Evolutionary conservation across 331 rosid species (phyloP).

Genomic region (Malus hybrid): DNA sequence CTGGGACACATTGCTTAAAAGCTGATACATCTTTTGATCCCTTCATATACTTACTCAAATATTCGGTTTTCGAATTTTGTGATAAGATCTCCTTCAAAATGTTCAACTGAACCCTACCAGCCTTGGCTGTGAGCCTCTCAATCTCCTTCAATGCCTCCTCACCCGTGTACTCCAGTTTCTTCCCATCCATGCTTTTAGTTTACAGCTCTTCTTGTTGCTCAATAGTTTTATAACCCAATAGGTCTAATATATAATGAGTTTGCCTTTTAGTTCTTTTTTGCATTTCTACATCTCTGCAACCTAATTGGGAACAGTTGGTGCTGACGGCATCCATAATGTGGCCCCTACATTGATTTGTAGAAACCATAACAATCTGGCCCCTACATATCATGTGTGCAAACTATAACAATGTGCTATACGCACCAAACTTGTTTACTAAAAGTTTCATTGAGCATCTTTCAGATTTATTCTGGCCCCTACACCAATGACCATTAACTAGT

Average conservation of each 20-base stretch:
- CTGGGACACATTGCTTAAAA: conserved; percentile 59
- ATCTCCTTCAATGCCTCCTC: conserved; percentile 77
- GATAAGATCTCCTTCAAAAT: conserved; percentile 55
- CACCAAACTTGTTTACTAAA: too few species aligned
- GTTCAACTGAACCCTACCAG: conserved; percentile 58
- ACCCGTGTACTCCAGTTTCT: conserved; percentile 83
- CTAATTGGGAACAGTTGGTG: conserved; percentile 33
- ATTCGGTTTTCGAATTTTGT: conserved; percentile 57
- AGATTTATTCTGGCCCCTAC: too few species aligned
- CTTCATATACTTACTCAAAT: conserved; percentile 48
- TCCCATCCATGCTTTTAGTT: conserved; percentile 49
- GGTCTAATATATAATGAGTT: conserved; percentile 30
- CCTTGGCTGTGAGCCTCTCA: conserved; percentile 62
- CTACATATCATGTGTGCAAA: background rate
- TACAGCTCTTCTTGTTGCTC: conserved; percentile 8
- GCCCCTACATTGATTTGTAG: conserved; percentile 16
- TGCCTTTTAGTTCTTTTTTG: conserved; percentile 3
- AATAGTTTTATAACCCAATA: conserved; percentile 11
- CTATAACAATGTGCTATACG: too few species aligned
- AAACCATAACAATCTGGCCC: background rate
- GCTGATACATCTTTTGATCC: conserved; percentile 27
- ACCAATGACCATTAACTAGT: background rate
- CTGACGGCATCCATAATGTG: conserved; percentile 38
- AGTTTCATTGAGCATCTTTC: too few species aligned
- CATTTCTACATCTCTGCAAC: conserved; percentile 27